Evolutionary conservation across 192 early-diverging fungal species (phyloP).

Genomic region (Entomortierella beljakovae): DNA sequence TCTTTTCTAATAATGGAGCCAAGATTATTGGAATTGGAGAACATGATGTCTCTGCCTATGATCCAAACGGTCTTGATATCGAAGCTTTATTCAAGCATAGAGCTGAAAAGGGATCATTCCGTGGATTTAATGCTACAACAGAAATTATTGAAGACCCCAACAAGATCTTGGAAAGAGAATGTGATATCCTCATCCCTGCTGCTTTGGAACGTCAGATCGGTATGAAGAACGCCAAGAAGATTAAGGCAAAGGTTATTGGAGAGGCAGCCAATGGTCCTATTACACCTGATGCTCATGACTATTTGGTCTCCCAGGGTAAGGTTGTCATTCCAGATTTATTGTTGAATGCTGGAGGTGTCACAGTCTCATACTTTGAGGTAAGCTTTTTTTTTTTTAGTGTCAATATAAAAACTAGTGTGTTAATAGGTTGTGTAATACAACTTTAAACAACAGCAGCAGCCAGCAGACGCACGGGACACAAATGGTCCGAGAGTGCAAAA

Average conservation of each 20-base stretch:
- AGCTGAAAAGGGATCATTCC: conserved; percentile 73
- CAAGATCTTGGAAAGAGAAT: conserved; percentile 77
- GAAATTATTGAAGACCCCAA: conserved; percentile 67
- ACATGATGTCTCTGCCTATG: conserved; percentile 74
- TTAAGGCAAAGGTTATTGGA: conserved; percentile 84
- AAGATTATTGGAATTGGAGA: conserved; percentile 82
- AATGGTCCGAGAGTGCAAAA: no score
- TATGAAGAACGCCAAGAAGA: conserved; percentile 74
- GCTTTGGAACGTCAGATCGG: conserved; percentile 86
- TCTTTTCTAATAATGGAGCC: conserved; percentile 84
- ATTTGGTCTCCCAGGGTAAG: conserved; percentile 68
- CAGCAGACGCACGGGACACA: no score
- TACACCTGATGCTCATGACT: conserved; percentile 78
- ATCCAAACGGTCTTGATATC: conserved; percentile 71
- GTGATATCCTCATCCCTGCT: conserved; percentile 85
- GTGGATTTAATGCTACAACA: conserved; percentile 71
- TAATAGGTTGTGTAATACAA: no score
- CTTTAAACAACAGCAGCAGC: no score
- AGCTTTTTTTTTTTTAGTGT: neutral
- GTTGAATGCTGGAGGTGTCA: conserved; percentile 87
- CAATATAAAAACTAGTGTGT: no score
- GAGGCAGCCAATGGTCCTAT: conserved; percentile 88
- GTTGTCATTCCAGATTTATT: conserved; percentile 81
- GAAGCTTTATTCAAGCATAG: conserved; percentile 74
- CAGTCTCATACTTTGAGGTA: conserved; percentile 76